These are phyloP conservation scores for Nakazawaea holstii DNA, from an alignment of 805 yeast species.

Conservation along the genomic window DNA sequence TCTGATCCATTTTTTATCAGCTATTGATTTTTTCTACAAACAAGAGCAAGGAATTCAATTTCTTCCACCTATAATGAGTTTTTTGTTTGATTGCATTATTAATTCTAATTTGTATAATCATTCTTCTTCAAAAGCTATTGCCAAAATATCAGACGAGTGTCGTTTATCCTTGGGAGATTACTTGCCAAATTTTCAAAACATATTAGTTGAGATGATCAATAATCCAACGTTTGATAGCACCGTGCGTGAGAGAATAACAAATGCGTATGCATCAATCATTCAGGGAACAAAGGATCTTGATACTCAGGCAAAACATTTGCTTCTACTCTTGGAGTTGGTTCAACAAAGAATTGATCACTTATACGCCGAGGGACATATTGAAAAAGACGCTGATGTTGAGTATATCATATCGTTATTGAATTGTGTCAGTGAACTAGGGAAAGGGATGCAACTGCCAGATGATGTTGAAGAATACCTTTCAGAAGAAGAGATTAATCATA, in stretches of 20 bases:
- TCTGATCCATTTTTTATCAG: constrained; percentile 52
- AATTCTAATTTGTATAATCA: constrained; percentile 22
- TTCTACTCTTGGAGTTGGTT: constrained; percentile 18
- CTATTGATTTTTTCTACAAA: constrained; percentile 56
- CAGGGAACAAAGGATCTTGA: constrained; percentile 47
- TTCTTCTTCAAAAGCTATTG: constrained; percentile 50
- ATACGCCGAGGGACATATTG: constrained; percentile 13
- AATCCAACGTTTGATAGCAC: constrained; percentile 33
- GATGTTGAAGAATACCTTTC: constrained; percentile 40
- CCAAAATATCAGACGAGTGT: constrained; percentile 53
- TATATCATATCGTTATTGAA: constrained; percentile 52
- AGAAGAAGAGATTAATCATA: constrained; percentile 22
- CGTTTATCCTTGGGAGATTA: constrained; percentile 33
- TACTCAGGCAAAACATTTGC: constrained; percentile 29
- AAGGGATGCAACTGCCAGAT: constrained; percentile 57
- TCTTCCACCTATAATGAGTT: constrained; percentile 48
- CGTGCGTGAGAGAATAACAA: constrained; percentile 54
- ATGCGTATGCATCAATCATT: constrained; percentile 58
- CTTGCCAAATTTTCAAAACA: constrained; percentile 42
- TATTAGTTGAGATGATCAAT: constrained; percentile 42
- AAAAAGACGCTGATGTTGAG: constrained; percentile 20
- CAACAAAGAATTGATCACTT: constrained; percentile 14
- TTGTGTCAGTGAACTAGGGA: constrained; percentile 67
- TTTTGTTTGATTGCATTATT: constrained; percentile 31
- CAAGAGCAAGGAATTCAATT: constrained; percentile 35